phyloP scores from a whole-genome alignment of 257 asterid species.

The Nicotiana benthamiana region DNA sequence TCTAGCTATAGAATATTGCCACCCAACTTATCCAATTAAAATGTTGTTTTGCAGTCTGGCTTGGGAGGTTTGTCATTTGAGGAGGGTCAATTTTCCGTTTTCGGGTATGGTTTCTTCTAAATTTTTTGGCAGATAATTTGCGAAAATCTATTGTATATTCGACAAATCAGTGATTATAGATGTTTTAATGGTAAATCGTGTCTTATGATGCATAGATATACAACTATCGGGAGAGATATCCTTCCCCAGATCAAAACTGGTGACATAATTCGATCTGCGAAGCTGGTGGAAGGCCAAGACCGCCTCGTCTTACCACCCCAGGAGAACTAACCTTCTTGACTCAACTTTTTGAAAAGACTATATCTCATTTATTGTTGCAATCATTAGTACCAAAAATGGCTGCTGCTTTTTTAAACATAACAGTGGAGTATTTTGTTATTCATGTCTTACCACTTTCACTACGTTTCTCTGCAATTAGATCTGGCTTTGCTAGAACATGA shows the following conservation, averaged over 20 bases:
- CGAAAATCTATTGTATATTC: background rate
- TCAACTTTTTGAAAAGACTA: background rate
- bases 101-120: conserved; percentile 48
- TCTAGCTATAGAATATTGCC: background rate
- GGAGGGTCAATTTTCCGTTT: conserved; percentile 91
- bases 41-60: conserved; percentile 57
- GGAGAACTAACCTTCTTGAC: background rate
- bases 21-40: background rate
- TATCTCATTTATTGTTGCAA: background rate
- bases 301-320: conserved; percentile 56
- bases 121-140: background rate
- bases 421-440: background rate
- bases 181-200: background rate
- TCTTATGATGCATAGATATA: conserved; percentile 42
- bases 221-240: conserved; percentile 55
- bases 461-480: background rate
- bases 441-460: background rate
- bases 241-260: conserved; percentile 76
- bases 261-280: conserved; percentile 72
- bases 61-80: conserved; percentile 93
- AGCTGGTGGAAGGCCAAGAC: conserved; percentile 77
- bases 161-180: background rate
- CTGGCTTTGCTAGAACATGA: background rate
- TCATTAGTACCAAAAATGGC: background rate
- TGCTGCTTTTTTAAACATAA: background rate